phyloP scores from a whole-genome alignment of 805 yeast genomes.

The Scheffersomyces spartinae region DNA sequence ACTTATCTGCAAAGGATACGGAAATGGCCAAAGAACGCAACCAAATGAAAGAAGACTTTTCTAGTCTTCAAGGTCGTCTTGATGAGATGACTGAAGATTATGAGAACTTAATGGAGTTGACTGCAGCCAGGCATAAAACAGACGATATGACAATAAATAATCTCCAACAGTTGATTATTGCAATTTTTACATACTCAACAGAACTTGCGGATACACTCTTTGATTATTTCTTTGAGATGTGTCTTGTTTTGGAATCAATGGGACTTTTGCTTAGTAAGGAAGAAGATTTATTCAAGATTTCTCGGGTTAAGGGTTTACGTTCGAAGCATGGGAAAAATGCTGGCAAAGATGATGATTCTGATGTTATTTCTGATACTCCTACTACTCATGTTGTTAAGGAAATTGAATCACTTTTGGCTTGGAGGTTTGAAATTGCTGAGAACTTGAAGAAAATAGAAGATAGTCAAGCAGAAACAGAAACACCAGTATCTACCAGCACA shows the following conservation, averaged over 20 bases:
- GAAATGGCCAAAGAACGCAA: slow-evolving; percentile 47
- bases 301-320: slow-evolving; percentile 72
- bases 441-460: slow-evolving; percentile 5
- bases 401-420: slow-evolving; percentile 26
- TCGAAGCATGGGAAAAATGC: slow-evolving; percentile 26
- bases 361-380: slow-evolving; percentile 22
- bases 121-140: slow-evolving; percentile 14
- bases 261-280: slow-evolving; percentile 57
- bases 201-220: slow-evolving; percentile 9
- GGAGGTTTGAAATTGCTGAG: slow-evolving; percentile 30
- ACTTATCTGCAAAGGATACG: slow-evolving; percentile 52
- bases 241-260: slow-evolving; percentile 58
- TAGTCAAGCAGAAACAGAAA: slow-evolving; percentile 2
- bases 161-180: slow-evolving; percentile 11
- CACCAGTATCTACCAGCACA: slow-evolving; percentile 4
- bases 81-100: slow-evolving; percentile 35
- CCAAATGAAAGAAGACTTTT: slow-evolving; percentile 35
- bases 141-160: slow-evolving; percentile 17
- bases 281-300: slow-evolving; percentile 33
- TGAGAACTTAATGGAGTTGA: slow-evolving; percentile 30
- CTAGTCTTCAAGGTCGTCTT: slow-evolving; percentile 24
- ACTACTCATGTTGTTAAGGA: slow-evolving; percentile 31
- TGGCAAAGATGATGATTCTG: slow-evolving; percentile 19
- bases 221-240: slow-evolving; percentile 30
- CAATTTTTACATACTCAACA: slow-evolving; percentile 7